Base-by-base conservation (phyloP, 106 monocot genomes). In the Xerophyta viscosa region DNA sequence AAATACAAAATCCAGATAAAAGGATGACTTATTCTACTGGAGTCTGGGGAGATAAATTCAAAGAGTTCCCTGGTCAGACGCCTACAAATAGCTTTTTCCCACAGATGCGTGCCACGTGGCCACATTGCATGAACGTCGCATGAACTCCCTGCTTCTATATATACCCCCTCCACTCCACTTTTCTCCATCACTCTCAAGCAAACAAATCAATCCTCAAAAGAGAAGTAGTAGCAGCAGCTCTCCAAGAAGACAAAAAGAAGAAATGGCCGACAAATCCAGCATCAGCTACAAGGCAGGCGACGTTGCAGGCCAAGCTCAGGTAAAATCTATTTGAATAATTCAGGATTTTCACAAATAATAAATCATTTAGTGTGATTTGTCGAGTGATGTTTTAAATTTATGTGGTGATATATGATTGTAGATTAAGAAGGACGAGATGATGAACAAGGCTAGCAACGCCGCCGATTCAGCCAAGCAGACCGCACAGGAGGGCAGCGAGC, bases 251-350 rank as follows among this genome's bases (percentile, higher is more conserved):
- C n/a, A n/a, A 48, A 5, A 12, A 61, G 4, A 29, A 52, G 41
- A 26, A 24, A 72, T 65, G 72, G 64, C 65, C 3, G 53, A 72
- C 15, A 49, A 39, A 11, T 31, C 44, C 0, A 45, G 64, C 26
- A 58, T 72, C 1, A 65, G 52, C 31, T 65, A 44, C 50, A 26
- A 65, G 59, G 64, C 58, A 13, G 72, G 72, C 33, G 50, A 72
- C 25, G 58, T 46, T 42, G 58, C 45, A 9, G 72, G 72, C 45
- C 72, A 72, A 14, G 72, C 72, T 26, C 74, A 74, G 74, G 74
- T 50, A 25, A 56, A 0, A 17, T 7, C 37, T 46, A 10, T 10
- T 31, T 3, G 7, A n/a, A 4, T 21, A 0, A 3, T n/a, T 8
- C n/a, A 3, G 29, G 8, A 29, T 20, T 19, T 31, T 19, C 28